Evolutionary conservation across 192 early-diverging fungal species (phyloP).

Genomic region (Phlyctochytrium planicorne): DNA sequence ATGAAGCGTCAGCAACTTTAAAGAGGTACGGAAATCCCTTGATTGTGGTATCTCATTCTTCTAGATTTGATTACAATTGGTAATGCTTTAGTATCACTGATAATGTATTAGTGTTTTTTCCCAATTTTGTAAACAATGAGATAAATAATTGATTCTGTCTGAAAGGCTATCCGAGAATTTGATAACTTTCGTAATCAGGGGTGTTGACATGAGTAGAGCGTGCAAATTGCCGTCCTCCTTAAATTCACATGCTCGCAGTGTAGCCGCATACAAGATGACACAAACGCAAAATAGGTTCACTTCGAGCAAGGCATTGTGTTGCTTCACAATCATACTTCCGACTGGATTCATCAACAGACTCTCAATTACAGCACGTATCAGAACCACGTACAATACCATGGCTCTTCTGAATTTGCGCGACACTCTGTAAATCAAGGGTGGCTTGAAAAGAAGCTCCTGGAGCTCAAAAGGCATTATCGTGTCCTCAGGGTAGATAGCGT

Average conservation of each 20-base stretch:
- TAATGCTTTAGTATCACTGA: neutral
- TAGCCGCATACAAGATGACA: neutral
- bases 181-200: neutral
- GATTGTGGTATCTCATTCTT: neutral
- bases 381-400: neutral
- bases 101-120: neutral
- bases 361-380: neutral
- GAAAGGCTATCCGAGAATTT: neutral
- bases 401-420: neutral
- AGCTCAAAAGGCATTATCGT: neutral
- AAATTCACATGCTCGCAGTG: neutral
- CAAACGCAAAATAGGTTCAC: neutral
- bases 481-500: neutral
- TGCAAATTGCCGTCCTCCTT: neutral
- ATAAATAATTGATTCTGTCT: neutral
- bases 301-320: neutral
- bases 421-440: neutral
- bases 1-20: constrained; percentile 67
- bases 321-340: neutral
- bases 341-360: neutral
- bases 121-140: neutral
- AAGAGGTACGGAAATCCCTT: constrained; percentile 57
- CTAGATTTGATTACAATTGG: constrained; percentile 1
- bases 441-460: neutral
- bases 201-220: neutral